Percentiles rank a stretch among this genome's conserved stretches.
Evolutionary conservation across 2,329 filamentous ascomycete genomes (phyloP).

Genomic region (Neocatenulostroma microsporum): DNA sequence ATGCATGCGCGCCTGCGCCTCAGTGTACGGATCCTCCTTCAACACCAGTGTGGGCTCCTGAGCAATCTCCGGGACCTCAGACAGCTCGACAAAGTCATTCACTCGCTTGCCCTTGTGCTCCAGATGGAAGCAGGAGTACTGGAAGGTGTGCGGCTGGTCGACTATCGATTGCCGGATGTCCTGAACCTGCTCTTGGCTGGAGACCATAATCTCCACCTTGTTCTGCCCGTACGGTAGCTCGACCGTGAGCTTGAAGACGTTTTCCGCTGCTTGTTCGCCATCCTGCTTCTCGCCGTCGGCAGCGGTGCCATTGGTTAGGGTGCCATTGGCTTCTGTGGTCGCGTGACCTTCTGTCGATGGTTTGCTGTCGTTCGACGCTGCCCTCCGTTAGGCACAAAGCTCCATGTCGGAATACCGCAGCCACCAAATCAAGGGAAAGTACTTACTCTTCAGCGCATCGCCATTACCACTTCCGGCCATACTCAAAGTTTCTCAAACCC

Average conservation of each 20-base stretch:
- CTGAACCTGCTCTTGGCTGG: slow-evolving; percentile 86
- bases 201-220: slow-evolving; percentile 78
- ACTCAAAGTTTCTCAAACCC: neutral
- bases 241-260: slow-evolving; percentile 65
- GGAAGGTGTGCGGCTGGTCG: slow-evolving; percentile 84
- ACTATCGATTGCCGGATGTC: slow-evolving; percentile 95
- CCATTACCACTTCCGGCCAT: slow-evolving; percentile 10
- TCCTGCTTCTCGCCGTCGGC: slow-evolving; percentile 16
- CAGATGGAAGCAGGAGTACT: slow-evolving; percentile 98
- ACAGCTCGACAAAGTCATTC: slow-evolving; percentile 91
- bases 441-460: slow-evolving; percentile 9
- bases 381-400: neutral
- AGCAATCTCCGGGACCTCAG: slow-evolving; percentile 74
- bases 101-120: slow-evolving; percentile 81
- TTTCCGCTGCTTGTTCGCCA: slow-evolving; percentile 18
- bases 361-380: slow-evolving; percentile 4
- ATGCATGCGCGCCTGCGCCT: slow-evolving; percentile 96
- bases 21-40: slow-evolving; percentile 92
- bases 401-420: neutral
- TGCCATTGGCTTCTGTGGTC: slow-evolving; percentile 9
- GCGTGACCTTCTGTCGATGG: slow-evolving; percentile 9
- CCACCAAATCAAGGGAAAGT: too few relatives aligned
- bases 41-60: slow-evolving; percentile 64
- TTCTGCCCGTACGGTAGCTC: slow-evolving; percentile 71
- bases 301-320: slow-evolving; percentile 8